Evolutionary conservation across 371 early-diverging fungal genomes (phyloP).

Genomic region (Enterocytospora artemiae): DNA sequence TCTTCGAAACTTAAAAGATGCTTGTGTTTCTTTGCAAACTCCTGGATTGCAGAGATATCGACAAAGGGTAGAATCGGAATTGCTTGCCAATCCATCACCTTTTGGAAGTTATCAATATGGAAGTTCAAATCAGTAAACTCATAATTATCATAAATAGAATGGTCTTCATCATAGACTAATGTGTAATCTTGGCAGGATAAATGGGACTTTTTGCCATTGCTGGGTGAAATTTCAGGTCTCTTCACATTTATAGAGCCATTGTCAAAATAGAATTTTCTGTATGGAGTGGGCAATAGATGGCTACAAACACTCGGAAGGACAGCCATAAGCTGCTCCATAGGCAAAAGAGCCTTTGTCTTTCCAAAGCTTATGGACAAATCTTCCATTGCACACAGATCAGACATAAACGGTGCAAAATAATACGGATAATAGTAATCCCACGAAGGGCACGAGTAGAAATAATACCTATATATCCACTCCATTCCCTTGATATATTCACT

Average conservation of each 20-base stretch:
- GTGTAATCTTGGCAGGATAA: conserved; percentile 71
- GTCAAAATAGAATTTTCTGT: conserved; percentile 69
- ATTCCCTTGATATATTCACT: conserved; percentile 83
- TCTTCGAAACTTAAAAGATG: conserved; percentile 30
- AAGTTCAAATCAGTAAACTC: conserved; percentile 57
- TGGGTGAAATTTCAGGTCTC: conserved; percentile 62
- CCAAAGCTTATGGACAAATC: conserved; percentile 62
- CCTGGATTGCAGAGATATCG: conserved; percentile 15
- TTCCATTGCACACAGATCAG: conserved; percentile 68
- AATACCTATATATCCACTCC: conserved; percentile 90
- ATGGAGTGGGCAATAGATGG: conserved; percentile 56
- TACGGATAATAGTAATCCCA: conserved; percentile 97
- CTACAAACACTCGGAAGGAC: conserved; percentile 74
- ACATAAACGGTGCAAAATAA: conserved; percentile 88
- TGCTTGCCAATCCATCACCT: conserved; percentile 88
- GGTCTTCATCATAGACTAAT: conserved; percentile 66
- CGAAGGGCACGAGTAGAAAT: conserved; percentile 78
- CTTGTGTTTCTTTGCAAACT: not conserved
- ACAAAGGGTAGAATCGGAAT: conserved; percentile 54
- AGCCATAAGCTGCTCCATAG: conserved; percentile 91
- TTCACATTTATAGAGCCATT: conserved; percentile 27
- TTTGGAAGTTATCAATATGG: conserved; percentile 85
- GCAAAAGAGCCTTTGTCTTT: conserved; percentile 70
- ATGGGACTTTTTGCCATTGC: not conserved
- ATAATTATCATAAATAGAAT: not conserved